Evolutionary conservation across 2,329 filamentous ascomycete species (phyloP).

Genomic region (Fusarium mexicanum): DNA sequence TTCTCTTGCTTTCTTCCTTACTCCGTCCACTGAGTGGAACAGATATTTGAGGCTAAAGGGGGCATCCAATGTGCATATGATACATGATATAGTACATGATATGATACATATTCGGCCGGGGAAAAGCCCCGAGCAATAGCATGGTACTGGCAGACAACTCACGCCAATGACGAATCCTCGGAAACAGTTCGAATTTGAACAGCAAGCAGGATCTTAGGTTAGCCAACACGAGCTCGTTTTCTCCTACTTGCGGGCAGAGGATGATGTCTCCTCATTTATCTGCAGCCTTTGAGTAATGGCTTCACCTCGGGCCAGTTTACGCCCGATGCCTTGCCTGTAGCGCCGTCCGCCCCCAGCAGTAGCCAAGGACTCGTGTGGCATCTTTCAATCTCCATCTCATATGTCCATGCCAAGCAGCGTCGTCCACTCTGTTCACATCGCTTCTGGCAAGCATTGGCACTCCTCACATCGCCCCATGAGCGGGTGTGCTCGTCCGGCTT

Average conservation of each 20-base stretch:
- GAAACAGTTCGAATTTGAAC: constrained; percentile 8
- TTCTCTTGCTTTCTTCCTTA: constrained; percentile 4
- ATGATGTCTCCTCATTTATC: constrained; percentile 19
- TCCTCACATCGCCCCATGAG: constrained; percentile 49
- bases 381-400: constrained; percentile 50
- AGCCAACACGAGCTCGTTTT: neutral
- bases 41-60: constrained; percentile 21
- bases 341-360: constrained; percentile 52
- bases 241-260: neutral
- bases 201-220: constrained; percentile 2
- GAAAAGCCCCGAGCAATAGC: constrained; percentile 20
- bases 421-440: constrained; percentile 53
- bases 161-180: constrained; percentile 14
- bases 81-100: constrained; percentile 15
- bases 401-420: constrained; percentile 63
- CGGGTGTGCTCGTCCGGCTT: constrained; percentile 55
- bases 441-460: constrained; percentile 54
- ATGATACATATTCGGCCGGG: constrained; percentile 16
- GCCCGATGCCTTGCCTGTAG: constrained; percentile 45
- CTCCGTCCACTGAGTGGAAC: constrained; percentile 10
- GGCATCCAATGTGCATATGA: constrained; percentile 23
- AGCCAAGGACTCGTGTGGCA: constrained; percentile 62
- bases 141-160: constrained; percentile 7
- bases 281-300: constrained; percentile 40
- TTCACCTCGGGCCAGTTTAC: constrained; percentile 46